These are phyloP conservation scores for Pinus taeda DNA, from an alignment of 75 land plant genomes.

Conservation along the genomic window DNA sequence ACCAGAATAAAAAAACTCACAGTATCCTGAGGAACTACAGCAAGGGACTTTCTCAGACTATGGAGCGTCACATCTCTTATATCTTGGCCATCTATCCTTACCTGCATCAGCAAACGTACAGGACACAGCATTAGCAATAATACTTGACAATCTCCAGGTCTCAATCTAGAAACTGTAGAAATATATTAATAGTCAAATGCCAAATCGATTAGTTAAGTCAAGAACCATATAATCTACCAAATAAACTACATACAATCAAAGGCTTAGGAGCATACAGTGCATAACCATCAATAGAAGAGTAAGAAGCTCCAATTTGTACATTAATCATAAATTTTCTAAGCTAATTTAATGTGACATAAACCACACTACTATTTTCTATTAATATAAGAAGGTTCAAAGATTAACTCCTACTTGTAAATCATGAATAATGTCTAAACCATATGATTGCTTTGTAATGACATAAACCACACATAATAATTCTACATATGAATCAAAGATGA, in stretches of 20 bases:
- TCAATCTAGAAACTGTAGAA: neutral
- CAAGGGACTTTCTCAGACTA: slow-evolving; percentile 78
- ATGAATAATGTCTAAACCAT: too few species aligned
- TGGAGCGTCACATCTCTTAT: slow-evolving; percentile 71
- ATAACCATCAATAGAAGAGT: too few species aligned
- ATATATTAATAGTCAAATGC: neutral
- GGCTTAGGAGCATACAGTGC: too few species aligned
- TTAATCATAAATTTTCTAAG: too few species aligned
- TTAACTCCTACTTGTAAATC: too few species aligned
- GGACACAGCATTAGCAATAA: neutral
- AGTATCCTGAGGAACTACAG: slow-evolving; percentile 97
- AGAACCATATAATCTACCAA: neutral
- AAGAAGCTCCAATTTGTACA: too few species aligned
- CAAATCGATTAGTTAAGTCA: neutral
- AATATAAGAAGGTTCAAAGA: too few species aligned
- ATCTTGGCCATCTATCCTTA: slow-evolving; percentile 89
- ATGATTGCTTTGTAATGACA: too few species aligned
- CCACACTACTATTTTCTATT: too few species aligned
- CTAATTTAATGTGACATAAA: too few species aligned
- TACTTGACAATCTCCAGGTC: neutral
- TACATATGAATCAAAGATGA: too few species aligned
- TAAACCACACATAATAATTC: too few species aligned
- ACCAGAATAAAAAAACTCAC: slow-evolving; percentile 36
- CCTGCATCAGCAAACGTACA: slow-evolving; percentile 29
- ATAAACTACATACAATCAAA: neutral